Evolutionary conservation across 2,329 filamentous ascomycete genomes (phyloP), one percentile per base, ranked within the genome.

Genomic region (Aspergillus sp.): DNA sequence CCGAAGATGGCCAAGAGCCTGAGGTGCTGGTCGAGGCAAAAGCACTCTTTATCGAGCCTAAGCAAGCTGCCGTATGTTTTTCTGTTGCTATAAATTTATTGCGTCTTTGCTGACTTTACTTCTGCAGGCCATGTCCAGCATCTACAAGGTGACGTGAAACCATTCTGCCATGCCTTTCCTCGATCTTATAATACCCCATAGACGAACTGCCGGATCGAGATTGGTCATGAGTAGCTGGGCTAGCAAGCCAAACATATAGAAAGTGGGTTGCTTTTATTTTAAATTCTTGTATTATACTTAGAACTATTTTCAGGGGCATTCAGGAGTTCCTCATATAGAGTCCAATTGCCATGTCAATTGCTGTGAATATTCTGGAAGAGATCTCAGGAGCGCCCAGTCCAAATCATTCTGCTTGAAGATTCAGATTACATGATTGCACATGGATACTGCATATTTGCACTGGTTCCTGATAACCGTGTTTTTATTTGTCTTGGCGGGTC

Each of bases 1-100:
- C 79, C 48, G 70, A 75, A 28, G 73, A 81, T 32, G 80, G 80
- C 6, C 77, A 83, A 66, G 73, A 76, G 56, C 82, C 83, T 1
- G 69, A 76, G 10, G 76, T 90, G 42, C 66, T 96, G 49, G 88
- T 85, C 5, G 87, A 94, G 69, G 91, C 88, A 0, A 85, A 85
- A 62, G 89, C 85, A 2, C 69, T 98, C 56, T 97, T 94, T 64
- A 79, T 97, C 59, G 88, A 93, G 69, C 90, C 91, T 29, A 90
- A 82, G 68, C 80, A 87, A 63, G 89, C 89, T 50, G 79, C 81
- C 65, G 84, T 88, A 72, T 67, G 81, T 77, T 48, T 28, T 39
- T 33, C 33, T 41, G 12, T 7, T 29, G n/a, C 32, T 12, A 28
- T 34, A 38, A 5, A 38, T n/a, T 12, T 32, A n/a, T 27, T 33